Percentiles rank a stretch among this genome's conserved stretches.
Evolutionary conservation across 2,329 filamentous ascomycete genomes (phyloP).

Genomic region (Cladophialophora yegresii): DNA sequence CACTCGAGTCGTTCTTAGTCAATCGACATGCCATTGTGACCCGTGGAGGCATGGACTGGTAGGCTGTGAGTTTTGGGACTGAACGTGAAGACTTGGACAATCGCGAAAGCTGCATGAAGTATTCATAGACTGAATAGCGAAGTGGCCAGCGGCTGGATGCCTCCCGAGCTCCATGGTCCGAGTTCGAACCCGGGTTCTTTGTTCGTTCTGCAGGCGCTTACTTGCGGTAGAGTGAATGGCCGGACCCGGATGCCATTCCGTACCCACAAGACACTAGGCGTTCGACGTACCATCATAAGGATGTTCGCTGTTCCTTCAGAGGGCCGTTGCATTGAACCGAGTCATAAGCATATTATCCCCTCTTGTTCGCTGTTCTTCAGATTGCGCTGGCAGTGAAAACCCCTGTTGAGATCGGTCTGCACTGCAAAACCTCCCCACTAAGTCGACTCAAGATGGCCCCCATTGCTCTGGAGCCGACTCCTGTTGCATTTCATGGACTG

Average conservation of each 20-base stretch:
- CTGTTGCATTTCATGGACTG: constrained; percentile 22
- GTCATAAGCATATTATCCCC: not conserved
- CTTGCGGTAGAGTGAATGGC: not conserved
- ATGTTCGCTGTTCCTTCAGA: not conserved
- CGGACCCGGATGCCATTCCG: not conserved
- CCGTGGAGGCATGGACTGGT: not conserved
- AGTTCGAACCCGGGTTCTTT: not conserved
- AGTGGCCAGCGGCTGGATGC: not conserved
- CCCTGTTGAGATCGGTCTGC: not conserved
- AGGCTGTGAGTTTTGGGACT: not conserved
- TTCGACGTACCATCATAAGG: not conserved
- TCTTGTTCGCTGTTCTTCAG: not conserved
- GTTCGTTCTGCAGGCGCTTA: not conserved
- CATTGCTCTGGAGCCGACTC: constrained; percentile 25
- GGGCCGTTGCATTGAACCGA: not conserved
- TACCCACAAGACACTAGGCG: not conserved
- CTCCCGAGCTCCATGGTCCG: not conserved
- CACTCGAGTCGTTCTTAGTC: constrained; percentile 49
- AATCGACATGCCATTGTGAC: constrained; percentile 33
- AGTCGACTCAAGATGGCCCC: constrained; percentile 27
- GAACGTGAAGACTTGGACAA: not conserved
- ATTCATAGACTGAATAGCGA: not conserved
- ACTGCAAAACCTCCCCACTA: not conserved
- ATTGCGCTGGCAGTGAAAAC: not conserved
- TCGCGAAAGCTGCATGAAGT: not conserved